A percentile compares a stretch with the other conserved stretches of the same genome.
Conservation (phyloP, 2,329 filamentous ascomycete genomes). For the Colletotrichum sp. region DNA sequence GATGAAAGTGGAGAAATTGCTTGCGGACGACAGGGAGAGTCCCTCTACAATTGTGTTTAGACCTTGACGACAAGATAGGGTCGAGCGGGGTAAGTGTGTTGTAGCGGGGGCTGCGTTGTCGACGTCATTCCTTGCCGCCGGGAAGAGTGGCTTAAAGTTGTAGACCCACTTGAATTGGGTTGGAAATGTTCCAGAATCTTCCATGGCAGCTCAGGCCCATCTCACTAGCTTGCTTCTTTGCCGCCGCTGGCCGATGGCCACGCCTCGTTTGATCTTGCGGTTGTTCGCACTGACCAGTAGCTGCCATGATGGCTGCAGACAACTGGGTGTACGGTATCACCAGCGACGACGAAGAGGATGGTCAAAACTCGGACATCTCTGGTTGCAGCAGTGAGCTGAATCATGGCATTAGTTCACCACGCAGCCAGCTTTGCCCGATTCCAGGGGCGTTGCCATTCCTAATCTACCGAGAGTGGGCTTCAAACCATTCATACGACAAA, state of each 20-base stretch:
- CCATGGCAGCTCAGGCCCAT: not conserved
- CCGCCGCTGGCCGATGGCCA: not conserved
- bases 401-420: too few species aligned
- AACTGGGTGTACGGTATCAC: too few species aligned
- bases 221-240: not conserved
- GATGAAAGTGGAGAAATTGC: not conserved
- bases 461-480: too few species aligned
- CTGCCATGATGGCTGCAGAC: not conserved
- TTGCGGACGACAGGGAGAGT: not conserved
- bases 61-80: not conserved
- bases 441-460: too few species aligned
- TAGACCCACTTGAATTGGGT: not conserved
- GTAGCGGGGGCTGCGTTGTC: not conserved
- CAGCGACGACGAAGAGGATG: too few species aligned
- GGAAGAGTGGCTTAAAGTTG: not conserved
- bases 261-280: not conserved
- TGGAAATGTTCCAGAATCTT: not conserved
- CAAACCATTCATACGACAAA: too few species aligned
- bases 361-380: too few species aligned
- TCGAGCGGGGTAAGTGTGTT: not conserved
- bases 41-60: not conserved
- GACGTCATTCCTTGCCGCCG: not conserved
- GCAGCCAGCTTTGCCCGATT: too few species aligned
- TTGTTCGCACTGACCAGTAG: not conserved
- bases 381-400: too few species aligned